Evolutionary conservation across 768 basidiomycete species (phyloP).

Genomic region (Zangia roseola): DNA sequence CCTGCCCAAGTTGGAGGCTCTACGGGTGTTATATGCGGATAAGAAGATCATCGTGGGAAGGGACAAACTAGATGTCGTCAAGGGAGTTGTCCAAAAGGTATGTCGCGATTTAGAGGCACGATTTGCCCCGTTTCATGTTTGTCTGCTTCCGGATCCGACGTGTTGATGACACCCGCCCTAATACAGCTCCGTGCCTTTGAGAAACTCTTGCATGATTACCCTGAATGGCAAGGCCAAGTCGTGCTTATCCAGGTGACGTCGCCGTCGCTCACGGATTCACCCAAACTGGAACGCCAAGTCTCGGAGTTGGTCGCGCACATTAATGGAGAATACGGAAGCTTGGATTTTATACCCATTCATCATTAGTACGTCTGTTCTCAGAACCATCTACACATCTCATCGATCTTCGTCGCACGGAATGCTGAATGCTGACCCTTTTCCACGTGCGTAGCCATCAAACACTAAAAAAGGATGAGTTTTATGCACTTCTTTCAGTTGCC

Average conservation of each 20-base stretch:
- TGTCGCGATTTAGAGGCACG: background rate
- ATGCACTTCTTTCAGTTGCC: conserved; percentile 88
- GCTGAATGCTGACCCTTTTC: background rate
- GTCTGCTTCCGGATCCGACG: background rate
- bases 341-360: conserved; percentile 96
- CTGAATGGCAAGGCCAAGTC: conserved; percentile 92
- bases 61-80: conserved; percentile 98
- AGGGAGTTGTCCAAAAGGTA: conserved; percentile 91
- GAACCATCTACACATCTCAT: background rate
- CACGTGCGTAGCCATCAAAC: conserved; percentile 78
- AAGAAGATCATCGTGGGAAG: conserved; percentile 99
- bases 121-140: too few relatives aligned
- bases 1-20: conserved; percentile 86
- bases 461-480: conserved; percentile 97
- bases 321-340: conserved; percentile 90
- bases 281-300: conserved; percentile 90
- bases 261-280: conserved; percentile 87
- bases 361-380: conserved; percentile 74
- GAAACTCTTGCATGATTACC: conserved; percentile 89
- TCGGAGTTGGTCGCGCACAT: conserved; percentile 93
- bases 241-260: conserved; percentile 85
- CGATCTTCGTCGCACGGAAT: too few relatives aligned
- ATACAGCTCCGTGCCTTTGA: conserved; percentile 88
- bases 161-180: background rate
- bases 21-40: conserved; percentile 82